These are phyloP conservation scores for Meira nashicola DNA, from an alignment of 1,284 basidiomycete genomes.

Conservation along the genomic window DNA sequence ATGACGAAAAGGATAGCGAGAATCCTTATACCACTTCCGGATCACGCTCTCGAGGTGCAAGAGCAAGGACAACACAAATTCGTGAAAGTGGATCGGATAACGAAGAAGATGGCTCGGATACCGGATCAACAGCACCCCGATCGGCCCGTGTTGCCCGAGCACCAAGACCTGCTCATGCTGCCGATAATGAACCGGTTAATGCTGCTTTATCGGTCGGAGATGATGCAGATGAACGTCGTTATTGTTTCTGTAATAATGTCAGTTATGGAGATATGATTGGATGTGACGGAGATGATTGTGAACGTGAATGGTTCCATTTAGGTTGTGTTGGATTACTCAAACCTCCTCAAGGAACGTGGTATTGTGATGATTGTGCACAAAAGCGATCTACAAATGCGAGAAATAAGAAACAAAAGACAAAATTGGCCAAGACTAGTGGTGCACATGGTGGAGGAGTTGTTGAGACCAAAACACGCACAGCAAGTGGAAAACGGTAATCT, in stretches of 20 bases:
- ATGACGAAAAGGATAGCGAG: neutral
- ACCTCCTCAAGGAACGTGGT: conserved; percentile 68
- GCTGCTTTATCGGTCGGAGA: conserved; percentile 17
- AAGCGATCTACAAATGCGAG: conserved; percentile 8
- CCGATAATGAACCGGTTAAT: neutral
- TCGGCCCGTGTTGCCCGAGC: conserved; percentile 16
- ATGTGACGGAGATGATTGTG: conserved; percentile 83
- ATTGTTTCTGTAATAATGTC: conserved; percentile 81
- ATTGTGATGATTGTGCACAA: conserved; percentile 58
- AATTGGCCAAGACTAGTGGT: conserved; percentile 5
- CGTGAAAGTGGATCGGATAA: conserved; percentile 12
- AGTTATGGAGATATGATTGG: conserved; percentile 97
- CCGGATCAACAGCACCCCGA: conserved; percentile 8
- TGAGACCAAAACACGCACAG: neutral
- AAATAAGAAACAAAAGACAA: conserved; percentile 4
- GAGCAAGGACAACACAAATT: neutral
- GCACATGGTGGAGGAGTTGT: conserved; percentile 4
- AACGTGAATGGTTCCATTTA: conserved; percentile 86
- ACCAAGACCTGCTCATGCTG: conserved; percentile 9
- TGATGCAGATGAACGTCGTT: conserved; percentile 62
- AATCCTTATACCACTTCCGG: neutral
- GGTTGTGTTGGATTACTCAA: conserved; percentile 65
- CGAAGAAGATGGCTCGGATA: conserved; percentile 25
- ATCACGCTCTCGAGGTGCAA: neutral
- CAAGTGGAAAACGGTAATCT: too few relatives aligned